Conservation (phyloP, 495 filamentous ascomycete species). For the Poronia punctata region DNA sequence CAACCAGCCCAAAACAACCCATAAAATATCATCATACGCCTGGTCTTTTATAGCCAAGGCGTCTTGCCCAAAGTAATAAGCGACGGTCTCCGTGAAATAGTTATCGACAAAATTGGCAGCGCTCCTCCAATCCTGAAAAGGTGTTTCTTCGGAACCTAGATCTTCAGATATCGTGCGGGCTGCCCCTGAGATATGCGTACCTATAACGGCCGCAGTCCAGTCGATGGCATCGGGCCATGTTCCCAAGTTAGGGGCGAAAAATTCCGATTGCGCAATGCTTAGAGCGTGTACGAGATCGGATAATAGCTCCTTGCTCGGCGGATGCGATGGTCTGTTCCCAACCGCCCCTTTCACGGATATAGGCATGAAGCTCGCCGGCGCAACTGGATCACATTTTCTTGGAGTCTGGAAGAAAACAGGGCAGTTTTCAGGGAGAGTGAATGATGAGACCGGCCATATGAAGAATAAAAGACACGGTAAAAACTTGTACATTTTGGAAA, state of each 20-base stretch:
- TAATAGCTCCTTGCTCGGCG: slow-evolving; percentile 24
- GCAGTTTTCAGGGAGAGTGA: slow-evolving; percentile 10
- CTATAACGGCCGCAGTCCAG: slow-evolving; percentile 87
- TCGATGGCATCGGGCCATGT: slow-evolving; percentile 85
- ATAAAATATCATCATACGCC: slow-evolving; percentile 94
- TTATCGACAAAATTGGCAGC: slow-evolving; percentile 69
- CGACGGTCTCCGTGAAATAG: slow-evolving; percentile 70
- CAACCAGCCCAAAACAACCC: slow-evolving; percentile 92
- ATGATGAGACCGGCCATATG: neutral
- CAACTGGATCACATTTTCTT: slow-evolving; percentile 19
- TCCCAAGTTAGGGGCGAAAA: slow-evolving; percentile 70
- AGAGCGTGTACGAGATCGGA: slow-evolving; percentile 52
- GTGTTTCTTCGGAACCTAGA: slow-evolving; percentile 12
- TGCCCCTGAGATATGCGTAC: slow-evolving; percentile 68
- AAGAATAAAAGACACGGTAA: neutral
- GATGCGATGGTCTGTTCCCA: neutral
- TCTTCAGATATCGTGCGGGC: slow-evolving; percentile 54
- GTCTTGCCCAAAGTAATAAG: slow-evolving; percentile 85
- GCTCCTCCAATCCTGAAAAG: slow-evolving; percentile 35
- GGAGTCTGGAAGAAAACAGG: slow-evolving; percentile 16
- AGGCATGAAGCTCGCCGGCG: slow-evolving; percentile 19
- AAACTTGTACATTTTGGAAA: no score
- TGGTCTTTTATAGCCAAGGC: slow-evolving; percentile 66
- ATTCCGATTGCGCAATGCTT: slow-evolving; percentile 66
- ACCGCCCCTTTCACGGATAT: slow-evolving; percentile 2